Conservation (phyloP, 2,329 filamentous ascomycete species). For the Mycocentrospora acerina region DNA sequence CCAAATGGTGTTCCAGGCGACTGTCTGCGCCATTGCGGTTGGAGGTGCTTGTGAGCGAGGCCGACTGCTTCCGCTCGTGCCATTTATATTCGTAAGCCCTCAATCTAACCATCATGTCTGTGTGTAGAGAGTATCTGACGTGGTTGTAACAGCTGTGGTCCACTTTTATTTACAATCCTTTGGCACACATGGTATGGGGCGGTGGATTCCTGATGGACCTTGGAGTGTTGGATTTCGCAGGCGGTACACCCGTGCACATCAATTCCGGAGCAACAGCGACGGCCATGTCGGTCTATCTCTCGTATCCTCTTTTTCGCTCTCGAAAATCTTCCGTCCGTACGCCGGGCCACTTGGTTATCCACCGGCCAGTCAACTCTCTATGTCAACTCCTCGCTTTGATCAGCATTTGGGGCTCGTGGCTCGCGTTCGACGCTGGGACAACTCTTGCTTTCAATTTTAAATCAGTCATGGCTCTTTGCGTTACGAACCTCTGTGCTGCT, state of each 20-base stretch:
- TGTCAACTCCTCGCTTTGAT: slow-evolving; percentile 52
- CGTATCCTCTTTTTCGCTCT: slow-evolving; percentile 53
- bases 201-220: slow-evolving; percentile 47
- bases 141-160: slow-evolving; percentile 45
- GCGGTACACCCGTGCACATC: slow-evolving; percentile 44
- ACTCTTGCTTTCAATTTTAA: slow-evolving; percentile 54
- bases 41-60: slow-evolving; percentile 54
- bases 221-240: slow-evolving; percentile 51
- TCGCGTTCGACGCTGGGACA: slow-evolving; percentile 55
- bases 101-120: neutral
- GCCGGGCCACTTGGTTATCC: slow-evolving; percentile 50
- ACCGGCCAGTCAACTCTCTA: slow-evolving; percentile 52
- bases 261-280: slow-evolving; percentile 47
- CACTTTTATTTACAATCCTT: slow-evolving; percentile 51
- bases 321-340: slow-evolving; percentile 47
- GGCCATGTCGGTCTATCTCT: slow-evolving; percentile 52
- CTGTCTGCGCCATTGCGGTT: slow-evolving; percentile 54
- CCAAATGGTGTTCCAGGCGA: slow-evolving; percentile 54
- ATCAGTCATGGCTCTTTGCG: slow-evolving; percentile 52
- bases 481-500: slow-evolving; percentile 53
- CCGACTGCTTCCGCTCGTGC: slow-evolving; percentile 48
- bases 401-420: slow-evolving; percentile 55
- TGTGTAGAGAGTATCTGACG: neutral
- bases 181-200: slow-evolving; percentile 55
- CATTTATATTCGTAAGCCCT: slow-evolving; percentile 48